Evolutionary conservation across 2,329 filamentous ascomycete genomes (phyloP).

Genomic region (Sclerotinia minor): DNA sequence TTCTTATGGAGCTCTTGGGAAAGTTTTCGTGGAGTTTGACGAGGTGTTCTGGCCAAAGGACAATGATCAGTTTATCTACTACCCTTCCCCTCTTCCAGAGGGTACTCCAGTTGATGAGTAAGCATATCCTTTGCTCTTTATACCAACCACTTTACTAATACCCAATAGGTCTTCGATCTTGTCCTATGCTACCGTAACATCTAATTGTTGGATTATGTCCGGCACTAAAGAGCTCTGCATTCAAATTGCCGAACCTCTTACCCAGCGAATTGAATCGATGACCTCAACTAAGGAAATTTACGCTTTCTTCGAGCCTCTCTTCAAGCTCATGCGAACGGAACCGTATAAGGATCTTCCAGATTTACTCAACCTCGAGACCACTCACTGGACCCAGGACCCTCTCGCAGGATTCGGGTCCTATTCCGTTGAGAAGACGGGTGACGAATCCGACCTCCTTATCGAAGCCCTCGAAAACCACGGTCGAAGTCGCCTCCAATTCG

Average conservation of each 20-base stretch:
- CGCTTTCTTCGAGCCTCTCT: constrained; percentile 48
- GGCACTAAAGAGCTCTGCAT: constrained; percentile 47
- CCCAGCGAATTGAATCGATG: constrained; percentile 48
- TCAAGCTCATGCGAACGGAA: constrained; percentile 47
- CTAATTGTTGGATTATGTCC: constrained; percentile 48
- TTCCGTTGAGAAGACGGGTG: constrained; percentile 48
- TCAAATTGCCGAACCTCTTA: constrained; percentile 48
- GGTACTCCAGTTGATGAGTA: constrained; percentile 40
- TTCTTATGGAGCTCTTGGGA: constrained; percentile 47
- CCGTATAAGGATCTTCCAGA: constrained; percentile 47
- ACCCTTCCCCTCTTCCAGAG: constrained; percentile 43
- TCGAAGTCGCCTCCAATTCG: constrained; percentile 45
- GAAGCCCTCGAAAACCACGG: constrained; percentile 44
- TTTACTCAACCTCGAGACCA: constrained; percentile 46
- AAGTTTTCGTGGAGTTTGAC: constrained; percentile 48
- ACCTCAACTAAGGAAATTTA: constrained; percentile 43
- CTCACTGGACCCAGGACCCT: constrained; percentile 48
- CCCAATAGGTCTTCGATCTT: constrained; percentile 41
- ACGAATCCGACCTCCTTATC: constrained; percentile 44
- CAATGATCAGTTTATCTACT: constrained; percentile 49
- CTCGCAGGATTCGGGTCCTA: constrained; percentile 48
- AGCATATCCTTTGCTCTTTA: not conserved
- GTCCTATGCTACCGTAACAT: constrained; percentile 48
- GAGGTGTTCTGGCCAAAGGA: constrained; percentile 49
- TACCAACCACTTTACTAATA: not conserved